Percentiles rank a stretch among this genome's conserved stretches.
phyloP scores from a whole-genome alignment of 2,329 filamentous ascomycete species.

The Dichotomopilus funicola region DNA sequence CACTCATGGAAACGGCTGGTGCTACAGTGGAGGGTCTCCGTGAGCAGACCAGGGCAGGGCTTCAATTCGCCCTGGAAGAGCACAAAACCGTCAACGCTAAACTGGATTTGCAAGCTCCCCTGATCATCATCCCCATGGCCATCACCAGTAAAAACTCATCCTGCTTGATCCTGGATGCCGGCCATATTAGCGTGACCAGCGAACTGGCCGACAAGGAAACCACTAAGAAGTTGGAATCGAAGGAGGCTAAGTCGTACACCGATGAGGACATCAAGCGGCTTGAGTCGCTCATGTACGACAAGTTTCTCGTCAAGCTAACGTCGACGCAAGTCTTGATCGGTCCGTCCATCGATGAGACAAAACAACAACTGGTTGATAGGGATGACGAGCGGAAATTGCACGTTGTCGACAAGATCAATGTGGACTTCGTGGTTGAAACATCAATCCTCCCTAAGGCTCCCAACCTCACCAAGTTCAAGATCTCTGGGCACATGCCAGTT shows the following conservation, averaged over 20 bases:
- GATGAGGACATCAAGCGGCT: constrained; percentile 83
- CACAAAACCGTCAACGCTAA: constrained; percentile 98
- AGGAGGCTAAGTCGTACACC: constrained; percentile 79
- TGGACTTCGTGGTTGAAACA: constrained; percentile 92
- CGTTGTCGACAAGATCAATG: constrained; percentile 93
- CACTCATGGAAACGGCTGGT: constrained; percentile 89
- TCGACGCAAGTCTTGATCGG: constrained; percentile 95
- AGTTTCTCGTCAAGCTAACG: constrained; percentile 85
- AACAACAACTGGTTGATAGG: constrained; percentile 65
- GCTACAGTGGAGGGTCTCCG: constrained; percentile 92
- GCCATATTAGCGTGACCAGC: constrained; percentile 90
- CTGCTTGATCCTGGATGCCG: constrained; percentile 91
- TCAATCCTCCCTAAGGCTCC: constrained; percentile 96
- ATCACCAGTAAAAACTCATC: constrained; percentile 74
- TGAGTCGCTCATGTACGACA: constrained; percentile 95
- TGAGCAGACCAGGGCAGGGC: constrained; percentile 88
- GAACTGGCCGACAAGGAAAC: constrained; percentile 90
- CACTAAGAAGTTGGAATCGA: constrained; percentile 81
- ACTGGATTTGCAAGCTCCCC: constrained; percentile 86
- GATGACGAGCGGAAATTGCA: constrained; percentile 69
- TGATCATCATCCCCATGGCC: constrained; percentile 93
- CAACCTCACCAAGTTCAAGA: constrained; percentile 82
- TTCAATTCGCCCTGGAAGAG: constrained; percentile 94
- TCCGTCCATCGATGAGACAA: constrained; percentile 84
- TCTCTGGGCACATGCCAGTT: constrained; percentile 87